These are phyloP conservation scores for Ceratocystis albifundus DNA, from an alignment of 2,329 filamentous ascomycete genomes.

Conservation along the genomic window DNA sequence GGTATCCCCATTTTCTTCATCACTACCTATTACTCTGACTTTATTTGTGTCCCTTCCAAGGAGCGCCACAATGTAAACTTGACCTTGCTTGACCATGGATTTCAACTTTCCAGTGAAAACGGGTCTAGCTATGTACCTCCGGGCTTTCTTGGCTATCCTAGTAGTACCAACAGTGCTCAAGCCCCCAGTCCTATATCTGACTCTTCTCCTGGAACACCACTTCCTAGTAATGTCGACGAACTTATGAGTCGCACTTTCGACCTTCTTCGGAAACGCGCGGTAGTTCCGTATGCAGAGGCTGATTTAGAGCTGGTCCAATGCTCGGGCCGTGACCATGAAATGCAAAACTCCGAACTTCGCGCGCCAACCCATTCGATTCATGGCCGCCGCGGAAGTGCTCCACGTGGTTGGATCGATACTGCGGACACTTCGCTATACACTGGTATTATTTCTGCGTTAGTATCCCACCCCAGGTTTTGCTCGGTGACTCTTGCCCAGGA, in stretches of 20 bases:
- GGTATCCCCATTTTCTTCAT: conserved; percentile 98
- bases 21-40: conserved; percentile 95
- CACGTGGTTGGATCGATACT: conserved; percentile 43
- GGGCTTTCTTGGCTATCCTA: conserved; percentile 20
- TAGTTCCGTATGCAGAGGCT: conserved; percentile 59
- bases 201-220: conserved; percentile 54
- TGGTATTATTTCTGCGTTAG: conserved; percentile 49
- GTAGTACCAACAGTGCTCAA: conserved; percentile 28
- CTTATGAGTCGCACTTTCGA: conserved; percentile 74
- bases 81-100: conserved; percentile 66
- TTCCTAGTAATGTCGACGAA: conserved; percentile 65
- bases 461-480: conserved; percentile 55
- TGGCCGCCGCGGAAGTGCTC: conserved; percentile 24
- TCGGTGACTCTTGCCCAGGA: conserved; percentile 62
- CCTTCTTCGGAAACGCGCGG: conserved; percentile 64
- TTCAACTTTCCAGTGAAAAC: conserved; percentile 61
- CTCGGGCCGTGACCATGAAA: conserved; percentile 47
- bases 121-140: conserved; percentile 33
- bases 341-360: conserved; percentile 26
- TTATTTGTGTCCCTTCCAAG: conserved; percentile 76
- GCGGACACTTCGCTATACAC: conserved; percentile 54
- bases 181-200: conserved; percentile 28
- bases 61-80: conserved; percentile 62
- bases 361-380: conserved; percentile 26
- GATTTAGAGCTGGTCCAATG: conserved; percentile 68